These are phyloP conservation scores for Fusarium sp. DNA, from an alignment of 2,329 filamentous ascomycete species.

Conservation along the genomic window DNA sequence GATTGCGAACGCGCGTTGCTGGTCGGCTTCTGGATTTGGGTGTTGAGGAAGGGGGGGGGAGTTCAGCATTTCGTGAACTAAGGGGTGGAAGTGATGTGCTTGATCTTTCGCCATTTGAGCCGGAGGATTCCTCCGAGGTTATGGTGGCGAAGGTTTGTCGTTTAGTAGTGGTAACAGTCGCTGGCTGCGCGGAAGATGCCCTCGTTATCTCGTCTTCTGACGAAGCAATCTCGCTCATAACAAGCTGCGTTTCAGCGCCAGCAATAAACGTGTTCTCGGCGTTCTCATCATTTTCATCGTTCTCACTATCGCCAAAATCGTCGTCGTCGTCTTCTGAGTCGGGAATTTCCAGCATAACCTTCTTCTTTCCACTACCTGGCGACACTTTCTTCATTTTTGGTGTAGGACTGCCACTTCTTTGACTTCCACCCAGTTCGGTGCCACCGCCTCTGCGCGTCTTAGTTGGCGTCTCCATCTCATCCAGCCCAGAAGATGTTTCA, in stretches of 20 bases:
- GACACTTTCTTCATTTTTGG: conserved; percentile 42
- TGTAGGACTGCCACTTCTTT: conserved; percentile 33
- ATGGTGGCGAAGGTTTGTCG: conserved; percentile 8
- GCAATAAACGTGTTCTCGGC: conserved; percentile 42
- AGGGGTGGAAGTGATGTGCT: conserved; percentile 23
- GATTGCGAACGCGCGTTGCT: conserved; percentile 46
- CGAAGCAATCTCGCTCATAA: conserved; percentile 52
- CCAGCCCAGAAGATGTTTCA: conserved; percentile 41
- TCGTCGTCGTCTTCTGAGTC: conserved; percentile 62
- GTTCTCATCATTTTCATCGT: conserved; percentile 46
- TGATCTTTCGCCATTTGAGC: conserved; percentile 18
- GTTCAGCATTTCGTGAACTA: conserved; percentile 37
- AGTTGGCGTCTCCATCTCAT: conserved; percentile 44
- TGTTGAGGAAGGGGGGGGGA: conserved; percentile 30
- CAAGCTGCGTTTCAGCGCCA: conserved; percentile 53
- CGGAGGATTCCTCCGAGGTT: conserved; percentile 31
- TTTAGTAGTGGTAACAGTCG: not conserved
- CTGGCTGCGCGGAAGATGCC: conserved; percentile 9
- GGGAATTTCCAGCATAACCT: conserved; percentile 57
- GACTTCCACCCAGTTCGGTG: conserved; percentile 38
- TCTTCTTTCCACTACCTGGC: conserved; percentile 34
- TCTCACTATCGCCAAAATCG: conserved; percentile 49
- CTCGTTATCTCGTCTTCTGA: conserved; percentile 39
- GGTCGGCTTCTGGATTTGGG: conserved; percentile 19
- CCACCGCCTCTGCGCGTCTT: conserved; percentile 39